These are phyloP conservation scores for Hemileccinum impolitum DNA, from an alignment of 768 basidiomycete genomes.

Conservation along the genomic window DNA sequence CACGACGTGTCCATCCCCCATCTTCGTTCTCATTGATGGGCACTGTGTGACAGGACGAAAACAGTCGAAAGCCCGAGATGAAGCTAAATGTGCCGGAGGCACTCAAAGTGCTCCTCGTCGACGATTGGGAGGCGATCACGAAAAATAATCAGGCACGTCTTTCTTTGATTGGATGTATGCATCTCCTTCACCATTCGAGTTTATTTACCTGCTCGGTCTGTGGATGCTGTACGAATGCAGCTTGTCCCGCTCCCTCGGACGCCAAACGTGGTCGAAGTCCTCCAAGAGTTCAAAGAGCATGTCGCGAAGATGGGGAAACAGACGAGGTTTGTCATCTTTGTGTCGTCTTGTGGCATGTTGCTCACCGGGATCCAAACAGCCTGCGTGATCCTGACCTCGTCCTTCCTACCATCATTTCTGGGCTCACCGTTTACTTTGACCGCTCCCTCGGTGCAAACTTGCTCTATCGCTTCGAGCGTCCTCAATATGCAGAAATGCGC, in stretches of 20 bases:
- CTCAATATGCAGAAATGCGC: slow-evolving; percentile 81
- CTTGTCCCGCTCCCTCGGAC: slow-evolving; percentile 78
- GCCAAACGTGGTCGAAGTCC: slow-evolving; percentile 73
- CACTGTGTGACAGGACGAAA: slow-evolving; percentile 57
- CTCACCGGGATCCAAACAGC: slow-evolving; percentile 31
- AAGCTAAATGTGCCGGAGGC: slow-evolving; percentile 85
- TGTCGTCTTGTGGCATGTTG: neutral
- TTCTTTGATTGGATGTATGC: neutral
- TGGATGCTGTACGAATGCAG: slow-evolving; percentile 37
- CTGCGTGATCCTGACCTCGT: slow-evolving; percentile 68
- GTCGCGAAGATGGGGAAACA: slow-evolving; percentile 47
- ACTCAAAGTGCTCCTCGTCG: slow-evolving; percentile 87
- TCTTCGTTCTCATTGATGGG: neutral
- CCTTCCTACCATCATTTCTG: slow-evolving; percentile 78
- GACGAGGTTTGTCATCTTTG: slow-evolving; percentile 37
- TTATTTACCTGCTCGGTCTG: neutral
- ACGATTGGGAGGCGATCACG: slow-evolving; percentile 97
- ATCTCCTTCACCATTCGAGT: neutral
- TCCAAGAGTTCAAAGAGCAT: slow-evolving; percentile 74
- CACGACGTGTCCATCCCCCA: neutral
- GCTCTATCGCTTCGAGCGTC: slow-evolving; percentile 93
- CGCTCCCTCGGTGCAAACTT: slow-evolving; percentile 85
- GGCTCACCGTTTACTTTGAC: slow-evolving; percentile 90
- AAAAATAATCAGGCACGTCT: slow-evolving; percentile 80
- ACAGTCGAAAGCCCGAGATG: slow-evolving; percentile 78